These are phyloP conservation scores for Arachis monticola DNA, from an alignment of 331 rosid genomes.

Conservation along the genomic window DNA sequence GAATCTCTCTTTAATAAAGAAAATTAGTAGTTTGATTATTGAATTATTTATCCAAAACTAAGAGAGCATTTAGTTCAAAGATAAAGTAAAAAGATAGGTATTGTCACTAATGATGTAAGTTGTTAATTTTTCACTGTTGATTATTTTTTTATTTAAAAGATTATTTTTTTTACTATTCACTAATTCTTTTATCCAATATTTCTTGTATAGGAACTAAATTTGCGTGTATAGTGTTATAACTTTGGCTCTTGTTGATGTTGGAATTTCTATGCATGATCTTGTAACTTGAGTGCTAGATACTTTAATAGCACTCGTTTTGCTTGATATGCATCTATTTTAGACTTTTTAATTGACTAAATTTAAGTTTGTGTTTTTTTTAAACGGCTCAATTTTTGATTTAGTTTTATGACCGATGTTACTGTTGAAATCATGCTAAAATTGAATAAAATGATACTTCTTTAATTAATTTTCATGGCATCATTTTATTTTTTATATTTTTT, in stretches of 20 bases:
- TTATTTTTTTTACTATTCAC: not conserved
- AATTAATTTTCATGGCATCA: slow-evolving; percentile 46
- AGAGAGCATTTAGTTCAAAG: too few species aligned
- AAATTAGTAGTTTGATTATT: too few species aligned
- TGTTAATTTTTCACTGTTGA: too few species aligned
- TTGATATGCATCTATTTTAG: slow-evolving; percentile 53
- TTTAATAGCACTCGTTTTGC: slow-evolving; percentile 79
- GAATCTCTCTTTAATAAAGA: too few species aligned
- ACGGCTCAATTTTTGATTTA: slow-evolving; percentile 15
- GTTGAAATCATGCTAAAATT: slow-evolving; percentile 77
- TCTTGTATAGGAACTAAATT: slow-evolving; percentile 74
- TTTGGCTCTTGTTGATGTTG: slow-evolving; percentile 92
- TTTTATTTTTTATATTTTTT: slow-evolving; percentile 16
- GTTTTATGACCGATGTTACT: slow-evolving; percentile 59
- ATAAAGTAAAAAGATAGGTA: too few species aligned
- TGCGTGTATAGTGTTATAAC: slow-evolving; percentile 96
- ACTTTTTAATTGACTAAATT: slow-evolving; percentile 2
- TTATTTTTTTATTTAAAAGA: too few species aligned
- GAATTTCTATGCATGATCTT: slow-evolving; percentile 91
- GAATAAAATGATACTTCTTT: slow-evolving; percentile 86
- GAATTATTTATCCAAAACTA: too few species aligned
- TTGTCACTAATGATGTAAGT: too few species aligned
- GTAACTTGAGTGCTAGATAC: slow-evolving; percentile 90
- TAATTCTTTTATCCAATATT: slow-evolving; percentile 32
- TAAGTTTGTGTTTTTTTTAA: slow-evolving; percentile 15